Percentiles rank a stretch among this genome's conserved stretches.
These are phyloP conservation scores for Pseudoperonospora humuli DNA, from an alignment of 352 stramenopile species.

Conservation along the genomic window DNA sequence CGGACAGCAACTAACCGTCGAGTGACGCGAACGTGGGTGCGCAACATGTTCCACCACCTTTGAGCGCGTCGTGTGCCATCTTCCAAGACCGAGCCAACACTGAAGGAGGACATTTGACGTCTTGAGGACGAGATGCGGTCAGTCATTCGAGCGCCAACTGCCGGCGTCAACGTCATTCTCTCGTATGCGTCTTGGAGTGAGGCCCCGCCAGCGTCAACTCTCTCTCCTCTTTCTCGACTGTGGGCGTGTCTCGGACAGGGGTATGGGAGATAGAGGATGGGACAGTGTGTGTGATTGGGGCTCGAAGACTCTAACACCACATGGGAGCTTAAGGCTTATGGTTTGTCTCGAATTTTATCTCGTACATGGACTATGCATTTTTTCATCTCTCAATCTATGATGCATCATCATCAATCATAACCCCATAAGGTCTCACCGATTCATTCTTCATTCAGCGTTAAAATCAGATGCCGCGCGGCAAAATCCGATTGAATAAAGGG, in stretches of 20 bases:
- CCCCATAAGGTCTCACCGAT: too few species aligned
- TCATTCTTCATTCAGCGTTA: too few species aligned
- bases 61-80: constrained; percentile 10
- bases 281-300: constrained; percentile 4
- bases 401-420: neutral
- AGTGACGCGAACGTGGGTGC: constrained; percentile 56
- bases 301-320: too few species aligned
- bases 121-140: neutral
- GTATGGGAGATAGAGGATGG: neutral
- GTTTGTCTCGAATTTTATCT: constrained; percentile 18
- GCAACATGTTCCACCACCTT: constrained; percentile 46
- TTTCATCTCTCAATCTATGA: neutral
- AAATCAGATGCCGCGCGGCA: too few species aligned
- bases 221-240: too few species aligned
- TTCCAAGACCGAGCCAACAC: neutral
- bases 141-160: neutral
- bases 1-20: constrained; percentile 45
- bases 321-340: neutral
- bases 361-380: constrained; percentile 11
- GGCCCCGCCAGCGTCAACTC: too few species aligned
- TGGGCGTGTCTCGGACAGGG: too few species aligned
- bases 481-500: too few species aligned
- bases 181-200: neutral
- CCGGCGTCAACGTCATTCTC: neutral
- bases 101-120: too few species aligned